These are phyloP conservation scores for Aspergillus tamarii DNA, from an alignment of 2,329 filamentous ascomycete genomes.

Conservation along the genomic window DNA sequence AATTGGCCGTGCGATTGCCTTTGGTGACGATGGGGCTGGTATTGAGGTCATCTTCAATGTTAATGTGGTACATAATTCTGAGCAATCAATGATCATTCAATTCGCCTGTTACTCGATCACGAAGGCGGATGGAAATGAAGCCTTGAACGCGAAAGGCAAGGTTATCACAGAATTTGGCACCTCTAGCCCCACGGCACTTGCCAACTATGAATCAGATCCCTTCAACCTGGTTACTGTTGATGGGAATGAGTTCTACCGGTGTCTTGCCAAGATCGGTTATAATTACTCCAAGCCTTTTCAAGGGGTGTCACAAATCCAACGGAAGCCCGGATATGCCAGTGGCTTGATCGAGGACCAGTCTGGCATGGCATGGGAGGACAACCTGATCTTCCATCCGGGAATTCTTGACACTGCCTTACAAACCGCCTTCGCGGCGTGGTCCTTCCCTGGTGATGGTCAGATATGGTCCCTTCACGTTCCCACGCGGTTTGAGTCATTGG, in stretches of 20 bases:
- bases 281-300: slow-evolving; percentile 25
- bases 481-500: slow-evolving; percentile 14
- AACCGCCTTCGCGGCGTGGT: slow-evolving; percentile 29
- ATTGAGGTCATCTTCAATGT: not conserved
- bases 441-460: slow-evolving; percentile 21
- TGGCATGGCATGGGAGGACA: slow-evolving; percentile 6
- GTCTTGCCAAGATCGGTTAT: slow-evolving; percentile 24
- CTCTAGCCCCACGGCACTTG: not conserved
- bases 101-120: not conserved
- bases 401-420: slow-evolving; percentile 34
- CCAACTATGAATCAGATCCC: not conserved
- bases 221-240: slow-evolving; percentile 9
- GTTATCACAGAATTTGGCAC: not conserved
- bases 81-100: not conserved
- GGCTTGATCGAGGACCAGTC: slow-evolving; percentile 9
- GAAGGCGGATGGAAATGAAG: not conserved
- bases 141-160: slow-evolving; percentile 9
- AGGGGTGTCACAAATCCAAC: slow-evolving; percentile 18
- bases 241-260: slow-evolving; percentile 22
- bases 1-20: not conserved
- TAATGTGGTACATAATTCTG: not conserved
- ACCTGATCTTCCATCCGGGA: slow-evolving; percentile 24
- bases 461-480: slow-evolving; percentile 24
- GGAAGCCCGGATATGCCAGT: slow-evolving; percentile 13
- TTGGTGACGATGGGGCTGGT: not conserved